Evolutionary conservation across 768 basidiomycete species (phyloP), one percentile per base, ranked within the genome.

Genomic region (Cyathus striatus): DNA sequence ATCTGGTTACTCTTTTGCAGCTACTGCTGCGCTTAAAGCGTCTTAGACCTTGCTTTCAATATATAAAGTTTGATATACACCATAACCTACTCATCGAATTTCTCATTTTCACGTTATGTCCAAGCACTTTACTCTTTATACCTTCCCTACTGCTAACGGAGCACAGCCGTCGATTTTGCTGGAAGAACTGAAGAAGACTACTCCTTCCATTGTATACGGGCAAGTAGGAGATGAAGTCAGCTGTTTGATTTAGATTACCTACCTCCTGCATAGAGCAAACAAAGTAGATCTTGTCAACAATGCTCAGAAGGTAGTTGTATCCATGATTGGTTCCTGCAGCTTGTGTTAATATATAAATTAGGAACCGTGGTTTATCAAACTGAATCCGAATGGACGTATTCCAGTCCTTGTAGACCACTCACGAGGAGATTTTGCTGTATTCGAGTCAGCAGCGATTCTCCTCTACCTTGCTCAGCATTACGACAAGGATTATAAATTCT

Each of bases 401-500:
- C 86, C 87, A 4, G 72, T 73, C 23, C 62, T 90, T 26, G n/a
- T n/a, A n/a, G n/a, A n/a, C n/a, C n/a, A n/a, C n/a, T 65, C 69
- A 18, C 75, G 78, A 48, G 68, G 78, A 49, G 64, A 80, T 51
- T 88, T 89, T 54, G 50, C 51, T 5, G 76, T 89, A 25, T 90
- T 89, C 51, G 89, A 90, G 57, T 81, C 78, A 4, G 78, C 83
- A 2, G 90, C 90, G 6, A 91, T 95, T 46, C 62, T 92, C 41
- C 62, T 91, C n/a, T 93, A 88, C 57, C 78, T 95, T 40, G 72
- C 73, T 18, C 82, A 88, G 55, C 78, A 84, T 55, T 92, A 85
- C 55, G 92, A 95, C 62, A 80, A 71, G 51, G 77, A 86, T 14
- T 62, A 73, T 58, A 72, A 76, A 51, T 85, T 92, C 54, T 75